Percentiles rank a stretch among this genome's conserved stretches.
Evolutionary conservation across 139 green algal species (phyloP).

Genomic region (Edaphochlamys debaryana): DNA sequence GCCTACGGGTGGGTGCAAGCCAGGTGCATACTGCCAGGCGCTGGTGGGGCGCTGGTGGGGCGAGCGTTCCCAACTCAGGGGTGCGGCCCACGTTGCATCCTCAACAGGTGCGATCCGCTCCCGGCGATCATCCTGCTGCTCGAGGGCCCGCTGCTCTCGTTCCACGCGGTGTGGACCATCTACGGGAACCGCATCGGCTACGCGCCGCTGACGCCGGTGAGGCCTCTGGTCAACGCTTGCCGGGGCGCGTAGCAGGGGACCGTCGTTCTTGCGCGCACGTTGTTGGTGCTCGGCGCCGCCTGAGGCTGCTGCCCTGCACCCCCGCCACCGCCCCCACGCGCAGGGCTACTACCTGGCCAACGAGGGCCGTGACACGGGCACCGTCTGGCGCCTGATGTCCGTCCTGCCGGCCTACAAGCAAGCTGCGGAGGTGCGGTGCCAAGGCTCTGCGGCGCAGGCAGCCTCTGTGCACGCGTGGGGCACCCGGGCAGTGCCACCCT

Average conservation of each 20-base stretch:
- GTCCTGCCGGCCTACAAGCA: neutral
- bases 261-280: no score
- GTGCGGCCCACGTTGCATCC: neutral
- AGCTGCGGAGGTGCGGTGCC: neutral
- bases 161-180: conserved; percentile 8
- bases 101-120: neutral
- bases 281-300: no score
- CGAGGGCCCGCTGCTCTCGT: neutral
- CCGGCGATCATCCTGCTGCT: neutral
- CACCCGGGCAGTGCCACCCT: neutral
- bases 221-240: no score
- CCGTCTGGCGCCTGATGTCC: neutral
- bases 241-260: no score
- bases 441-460: no score
- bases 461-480: no score
- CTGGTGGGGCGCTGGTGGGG: neutral
- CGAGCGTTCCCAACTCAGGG: neutral
- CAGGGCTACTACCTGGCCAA: conserved; percentile 14
- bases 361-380: neutral
- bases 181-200: conserved; percentile 2
- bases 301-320: no score
- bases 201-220: neutral
- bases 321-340: neutral
- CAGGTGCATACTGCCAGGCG: neutral
- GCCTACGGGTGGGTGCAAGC: neutral